Evolutionary conservation across 163 green algal species (phyloP).

Genomic region (Prototheca cutis): DNA sequence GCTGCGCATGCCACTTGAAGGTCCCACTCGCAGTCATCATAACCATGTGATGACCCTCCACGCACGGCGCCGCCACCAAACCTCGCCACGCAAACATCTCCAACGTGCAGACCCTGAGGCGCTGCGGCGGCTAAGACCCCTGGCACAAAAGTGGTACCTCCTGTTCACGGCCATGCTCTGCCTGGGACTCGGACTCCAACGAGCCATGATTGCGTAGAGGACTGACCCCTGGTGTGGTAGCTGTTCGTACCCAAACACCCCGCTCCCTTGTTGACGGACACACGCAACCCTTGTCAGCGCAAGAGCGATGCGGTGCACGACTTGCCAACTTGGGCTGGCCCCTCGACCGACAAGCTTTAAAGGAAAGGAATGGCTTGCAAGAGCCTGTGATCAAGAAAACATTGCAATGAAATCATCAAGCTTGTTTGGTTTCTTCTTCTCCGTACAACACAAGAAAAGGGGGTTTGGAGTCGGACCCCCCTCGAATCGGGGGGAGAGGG

Average conservation of each 20-base stretch:
- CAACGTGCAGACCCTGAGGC: slow-evolving; percentile 9
- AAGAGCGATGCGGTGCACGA: not conserved
- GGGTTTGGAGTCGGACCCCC: not conserved
- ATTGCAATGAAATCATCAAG: not conserved
- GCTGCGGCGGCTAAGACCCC: slow-evolving; percentile 18
- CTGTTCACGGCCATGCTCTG: slow-evolving; percentile 18
- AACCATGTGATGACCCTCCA: not conserved
- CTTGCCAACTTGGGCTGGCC: not conserved
- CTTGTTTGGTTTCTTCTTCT: no score
- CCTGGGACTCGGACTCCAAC: slow-evolving; percentile 17
- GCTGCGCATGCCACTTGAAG: not conserved
- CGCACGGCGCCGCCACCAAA: not conserved
- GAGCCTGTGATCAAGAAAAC: not conserved
- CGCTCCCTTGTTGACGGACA: not conserved
- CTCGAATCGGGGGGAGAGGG: no score
- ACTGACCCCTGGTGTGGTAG: not conserved
- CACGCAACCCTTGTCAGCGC: not conserved
- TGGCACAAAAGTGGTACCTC: slow-evolving; percentile 30
- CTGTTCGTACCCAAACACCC: not conserved
- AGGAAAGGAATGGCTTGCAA: not conserved
- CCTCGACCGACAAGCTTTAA: not conserved
- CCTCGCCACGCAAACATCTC: not conserved
- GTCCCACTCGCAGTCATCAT: no score
- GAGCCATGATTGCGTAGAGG: not conserved
- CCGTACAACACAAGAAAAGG: not conserved